Percentiles rank a stretch among this genome's conserved stretches.
Evolutionary conservation across 2,329 filamentous ascomycete species (phyloP).

Genomic region (Rhynchosporium graminicola): DNA sequence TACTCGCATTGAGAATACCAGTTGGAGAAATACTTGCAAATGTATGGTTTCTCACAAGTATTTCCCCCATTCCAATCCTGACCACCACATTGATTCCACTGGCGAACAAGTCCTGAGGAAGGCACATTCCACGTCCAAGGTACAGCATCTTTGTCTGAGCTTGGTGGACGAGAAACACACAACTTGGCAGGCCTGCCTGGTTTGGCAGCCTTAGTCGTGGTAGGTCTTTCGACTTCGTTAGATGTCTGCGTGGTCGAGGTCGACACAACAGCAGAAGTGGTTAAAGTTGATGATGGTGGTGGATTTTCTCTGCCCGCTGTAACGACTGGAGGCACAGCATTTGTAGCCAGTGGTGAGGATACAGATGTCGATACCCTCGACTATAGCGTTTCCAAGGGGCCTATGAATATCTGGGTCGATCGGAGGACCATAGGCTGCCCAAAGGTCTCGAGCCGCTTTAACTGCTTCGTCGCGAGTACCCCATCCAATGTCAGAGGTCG

Average conservation of each 20-base stretch:
- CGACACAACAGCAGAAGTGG: slow-evolving; percentile 22
- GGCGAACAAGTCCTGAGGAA: background rate
- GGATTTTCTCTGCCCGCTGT: background rate
- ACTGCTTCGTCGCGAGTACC: background rate
- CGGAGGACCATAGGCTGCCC: background rate
- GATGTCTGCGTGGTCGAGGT: background rate
- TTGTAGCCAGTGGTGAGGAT: background rate
- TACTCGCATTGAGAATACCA: slow-evolving; percentile 34
- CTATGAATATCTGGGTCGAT: background rate
- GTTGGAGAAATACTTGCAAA: slow-evolving; percentile 21
- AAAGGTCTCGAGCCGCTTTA: background rate
- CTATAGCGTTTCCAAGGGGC: slow-evolving; percentile 51
- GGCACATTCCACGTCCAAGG: background rate
- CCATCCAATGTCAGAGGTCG: background rate
- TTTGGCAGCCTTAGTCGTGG: background rate
- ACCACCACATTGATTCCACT: slow-evolving; percentile 33
- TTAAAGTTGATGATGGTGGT: background rate
- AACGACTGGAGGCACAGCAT: background rate
- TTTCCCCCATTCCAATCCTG: slow-evolving; percentile 30
- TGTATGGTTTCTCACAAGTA: slow-evolving; percentile 23
- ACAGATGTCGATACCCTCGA: slow-evolving; percentile 73
- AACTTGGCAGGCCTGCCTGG: slow-evolving; percentile 15
- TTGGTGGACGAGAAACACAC: background rate
- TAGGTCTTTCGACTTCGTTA: background rate
- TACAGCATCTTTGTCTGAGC: background rate